Conservation (phyloP, 73 alveolate species). For the Loxodes magnus region DNA sequence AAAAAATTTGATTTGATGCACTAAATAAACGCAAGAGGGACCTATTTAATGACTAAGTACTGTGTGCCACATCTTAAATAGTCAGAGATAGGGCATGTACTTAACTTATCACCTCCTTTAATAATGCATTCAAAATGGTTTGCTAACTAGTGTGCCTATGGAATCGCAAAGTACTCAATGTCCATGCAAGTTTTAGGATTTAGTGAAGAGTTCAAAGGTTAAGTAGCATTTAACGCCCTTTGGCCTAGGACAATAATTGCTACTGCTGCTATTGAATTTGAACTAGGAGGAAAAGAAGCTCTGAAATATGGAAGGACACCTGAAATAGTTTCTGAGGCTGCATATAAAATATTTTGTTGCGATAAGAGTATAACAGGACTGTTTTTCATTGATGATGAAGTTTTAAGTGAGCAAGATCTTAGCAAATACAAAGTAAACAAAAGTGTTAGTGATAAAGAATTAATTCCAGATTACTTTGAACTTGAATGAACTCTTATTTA, state of each 20-base stretch:
- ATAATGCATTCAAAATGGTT: constrained; percentile 48
- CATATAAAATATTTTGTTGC: constrained; percentile 44
- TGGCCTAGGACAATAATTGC: constrained; percentile 78
- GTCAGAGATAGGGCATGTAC: constrained; percentile 58
- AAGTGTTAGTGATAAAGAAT: neutral
- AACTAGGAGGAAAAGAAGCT: constrained; percentile 60
- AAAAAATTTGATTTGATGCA: constrained; percentile 55
- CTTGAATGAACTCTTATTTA: no score
- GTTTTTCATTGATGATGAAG: constrained; percentile 32
- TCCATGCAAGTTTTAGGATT: constrained; percentile 56
- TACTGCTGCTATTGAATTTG: constrained; percentile 69
- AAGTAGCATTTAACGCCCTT: constrained; percentile 55
- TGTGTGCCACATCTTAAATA: constrained; percentile 57
- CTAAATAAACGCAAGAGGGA: constrained; percentile 62
- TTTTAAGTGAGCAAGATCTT: neutral
- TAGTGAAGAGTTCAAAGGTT: constrained; percentile 52
- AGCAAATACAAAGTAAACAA: neutral
- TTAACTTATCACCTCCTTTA: constrained; percentile 66
- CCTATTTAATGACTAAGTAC: constrained; percentile 51
- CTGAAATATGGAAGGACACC: constrained; percentile 44
- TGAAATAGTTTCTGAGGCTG: constrained; percentile 72
- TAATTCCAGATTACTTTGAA: constrained; percentile 2
- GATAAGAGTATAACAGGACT: constrained; percentile 50
- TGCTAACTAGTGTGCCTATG: constrained; percentile 50
- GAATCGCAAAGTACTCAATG: constrained; percentile 64